Evolutionary conservation across 495 filamentous ascomycete species (phyloP), one percentile per base, ranked within the genome.

Genomic region (Penicillium mononematosum): DNA sequence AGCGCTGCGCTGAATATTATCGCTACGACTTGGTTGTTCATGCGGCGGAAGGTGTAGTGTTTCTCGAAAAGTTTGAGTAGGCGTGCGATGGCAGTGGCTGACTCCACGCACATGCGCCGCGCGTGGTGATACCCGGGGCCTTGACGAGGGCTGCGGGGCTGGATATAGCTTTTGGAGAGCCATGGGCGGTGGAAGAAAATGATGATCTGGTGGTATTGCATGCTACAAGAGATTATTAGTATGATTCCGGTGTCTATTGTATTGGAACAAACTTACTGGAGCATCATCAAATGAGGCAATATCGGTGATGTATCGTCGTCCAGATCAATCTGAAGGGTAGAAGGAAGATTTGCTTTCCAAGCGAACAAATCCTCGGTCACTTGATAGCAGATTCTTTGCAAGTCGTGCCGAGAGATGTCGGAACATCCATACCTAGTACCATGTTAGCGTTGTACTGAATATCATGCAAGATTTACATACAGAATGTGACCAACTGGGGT

Each of bases 171-270:
- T 58, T 77, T 79, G 1, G 78, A 80, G 7, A 81, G 72, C 71
- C 75, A 81, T 16, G 78, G 78, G 10, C 78, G 68, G 50, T 80
- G 74, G 58, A 77, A 72, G 59, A 79, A 79, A 43, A 81, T 79
- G 39, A 81, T 66, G 4, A 77, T 78, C 57, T 78, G 75, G 55
- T 81, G 74, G 52, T 80, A 81, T 78, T 81, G 78, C 70, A 81
- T 78, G 49, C 78, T 81, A 45, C 8, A 9, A n/a, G n/a, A 24
- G n/a, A 11, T 10, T 12, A 6, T 64, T 24, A 64, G 45, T 42
- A 17, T 27, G 24, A 16, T 38, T n/a, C 1, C n/a, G 31, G 14
- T 24, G 12, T 29, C 42, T 32, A 32, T 8, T 2, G 2, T 22
- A 25, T 9, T 19, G 11, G 1, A 6, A 16, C 2, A 14, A 36